Percentiles rank a stretch among this genome's conserved stretches.
These are phyloP conservation scores for Seiridium cupressi DNA, from an alignment of 2,329 filamentous ascomycete species.

Conservation along the genomic window DNA sequence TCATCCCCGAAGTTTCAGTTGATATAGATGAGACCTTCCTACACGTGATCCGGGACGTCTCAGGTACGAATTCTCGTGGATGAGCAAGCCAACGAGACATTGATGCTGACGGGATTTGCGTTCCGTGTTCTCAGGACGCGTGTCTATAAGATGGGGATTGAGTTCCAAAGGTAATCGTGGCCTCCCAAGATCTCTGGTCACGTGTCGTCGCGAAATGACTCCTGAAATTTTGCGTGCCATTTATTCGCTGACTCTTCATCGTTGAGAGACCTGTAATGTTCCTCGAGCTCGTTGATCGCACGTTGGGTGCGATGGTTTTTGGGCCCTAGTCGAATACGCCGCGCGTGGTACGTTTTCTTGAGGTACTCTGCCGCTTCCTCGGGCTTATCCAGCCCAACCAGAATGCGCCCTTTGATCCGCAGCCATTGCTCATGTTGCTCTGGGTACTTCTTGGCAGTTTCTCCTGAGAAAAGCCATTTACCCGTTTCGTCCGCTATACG, in stretches of 20 bases:
- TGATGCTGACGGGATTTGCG: too few relatives aligned
- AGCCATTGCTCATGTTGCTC: slow-evolving; percentile 3
- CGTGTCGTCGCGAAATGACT: neutral
- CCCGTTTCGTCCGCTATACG: neutral
- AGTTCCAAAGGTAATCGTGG: too few relatives aligned
- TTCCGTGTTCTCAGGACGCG: too few relatives aligned
- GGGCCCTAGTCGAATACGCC: neutral
- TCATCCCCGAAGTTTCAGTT: too few relatives aligned
- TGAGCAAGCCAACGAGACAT: too few relatives aligned
- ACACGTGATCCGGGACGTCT: too few relatives aligned
- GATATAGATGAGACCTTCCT: too few relatives aligned
- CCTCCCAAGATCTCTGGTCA: neutral
- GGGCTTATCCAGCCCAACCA: neutral
- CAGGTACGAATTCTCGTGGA: too few relatives aligned
- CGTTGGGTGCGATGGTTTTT: neutral
- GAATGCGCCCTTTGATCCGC: neutral
- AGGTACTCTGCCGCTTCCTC: neutral
- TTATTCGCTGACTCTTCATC: neutral
- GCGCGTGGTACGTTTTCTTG: neutral
- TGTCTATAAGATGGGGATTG: too few relatives aligned
- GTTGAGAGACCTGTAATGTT: neutral
- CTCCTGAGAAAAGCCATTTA: neutral
- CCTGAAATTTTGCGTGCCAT: neutral
- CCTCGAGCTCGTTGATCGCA: slow-evolving; percentile 2
- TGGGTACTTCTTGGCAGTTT: neutral